phyloP scores from a whole-genome alignment of 768 basidiomycete genomes.

The Phanerochaete sordida region DNA sequence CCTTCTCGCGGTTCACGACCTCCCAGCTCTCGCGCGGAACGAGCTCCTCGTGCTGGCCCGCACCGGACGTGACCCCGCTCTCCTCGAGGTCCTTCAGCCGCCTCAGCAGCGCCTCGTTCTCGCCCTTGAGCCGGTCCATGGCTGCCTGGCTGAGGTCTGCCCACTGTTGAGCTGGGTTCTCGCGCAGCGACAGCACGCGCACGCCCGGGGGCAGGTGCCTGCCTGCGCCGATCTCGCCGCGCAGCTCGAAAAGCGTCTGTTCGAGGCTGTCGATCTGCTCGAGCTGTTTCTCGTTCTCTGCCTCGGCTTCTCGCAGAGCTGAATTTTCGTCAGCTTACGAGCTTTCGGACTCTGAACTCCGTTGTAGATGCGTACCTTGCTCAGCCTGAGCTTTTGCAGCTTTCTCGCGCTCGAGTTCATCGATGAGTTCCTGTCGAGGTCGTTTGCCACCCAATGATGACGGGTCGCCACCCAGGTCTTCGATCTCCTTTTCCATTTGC shows the following conservation, averaged over 20 bases:
- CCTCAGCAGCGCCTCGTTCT: constrained; percentile 80
- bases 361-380: constrained; percentile 32
- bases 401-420: constrained; percentile 36
- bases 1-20: constrained; percentile 62
- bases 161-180: constrained; percentile 86
- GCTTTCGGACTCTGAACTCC: neutral
- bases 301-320: constrained; percentile 45
- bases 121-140: constrained; percentile 71
- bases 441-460: constrained; percentile 14
- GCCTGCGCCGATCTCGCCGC: constrained; percentile 73
- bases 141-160: constrained; percentile 69
- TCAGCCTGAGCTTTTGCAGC: constrained; percentile 31
- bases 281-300: constrained; percentile 34
- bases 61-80: constrained; percentile 16
- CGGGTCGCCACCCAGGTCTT: constrained; percentile 38
- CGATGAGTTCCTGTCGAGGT: constrained; percentile 36
- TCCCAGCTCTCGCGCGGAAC: constrained; percentile 84
- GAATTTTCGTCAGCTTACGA: neutral
- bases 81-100: constrained; percentile 59
- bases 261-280: constrained; percentile 68
- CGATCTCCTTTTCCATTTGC: constrained; percentile 45
- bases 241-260: constrained; percentile 73
- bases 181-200: constrained; percentile 62
- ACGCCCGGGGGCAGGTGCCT: constrained; percentile 69
- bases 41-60: constrained; percentile 32